Base-by-base conservation (phyloP, 164 flowering plant genomes). In the Nymphaea thermarum region DNA sequence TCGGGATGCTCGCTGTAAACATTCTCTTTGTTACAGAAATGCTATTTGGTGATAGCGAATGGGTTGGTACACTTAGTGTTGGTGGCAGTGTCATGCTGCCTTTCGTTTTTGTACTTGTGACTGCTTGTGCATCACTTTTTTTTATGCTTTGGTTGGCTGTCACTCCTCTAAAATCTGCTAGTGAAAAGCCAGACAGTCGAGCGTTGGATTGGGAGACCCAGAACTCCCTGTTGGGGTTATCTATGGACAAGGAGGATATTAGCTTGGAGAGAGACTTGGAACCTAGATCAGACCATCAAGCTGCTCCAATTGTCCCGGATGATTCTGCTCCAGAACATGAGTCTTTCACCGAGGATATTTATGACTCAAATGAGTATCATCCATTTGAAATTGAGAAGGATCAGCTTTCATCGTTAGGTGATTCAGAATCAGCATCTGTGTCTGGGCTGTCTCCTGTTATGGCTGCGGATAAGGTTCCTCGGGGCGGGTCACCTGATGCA, bases 141-240 rank as follows among this genome's bases (percentile, higher is more conserved):
- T 72, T 89, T 73, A 87, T 82, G 87, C 90, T 92, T 61, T 89
- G 99, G 99, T 77, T 95, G 25, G 85, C 82, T 60, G 87, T 85
- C 42, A 90, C 90, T 36, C 99, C 98, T 11, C 75, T 95, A 66
- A 90, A 85, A 68, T 95, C 98, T 70, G 90, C 89, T 44, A 85
- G 79, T 76, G 70, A 73, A 42, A 73, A 72, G 64, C 44, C 64
- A 43, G 85, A 85, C 75, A 71, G 79, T 62, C 85, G 81, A 65
- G 73, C 25, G 6, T 82, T 80, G 84, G 75, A 73, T 74, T 82
- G 78, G 89, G 90, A 83, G 67, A 41, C 66, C 14, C 74, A 74
- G 60, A 67, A 62, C 5, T 42, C 63, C 68, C 43, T 71, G 44
- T 64, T 77, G 10, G 85, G 78, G 64, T 8, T 75, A 71, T 64